A percentile compares a stretch with the other conserved stretches of the same genome.
Conservation (phyloP, 2,329 filamentous ascomycete genomes). For the Penicillium sp. region DNA sequence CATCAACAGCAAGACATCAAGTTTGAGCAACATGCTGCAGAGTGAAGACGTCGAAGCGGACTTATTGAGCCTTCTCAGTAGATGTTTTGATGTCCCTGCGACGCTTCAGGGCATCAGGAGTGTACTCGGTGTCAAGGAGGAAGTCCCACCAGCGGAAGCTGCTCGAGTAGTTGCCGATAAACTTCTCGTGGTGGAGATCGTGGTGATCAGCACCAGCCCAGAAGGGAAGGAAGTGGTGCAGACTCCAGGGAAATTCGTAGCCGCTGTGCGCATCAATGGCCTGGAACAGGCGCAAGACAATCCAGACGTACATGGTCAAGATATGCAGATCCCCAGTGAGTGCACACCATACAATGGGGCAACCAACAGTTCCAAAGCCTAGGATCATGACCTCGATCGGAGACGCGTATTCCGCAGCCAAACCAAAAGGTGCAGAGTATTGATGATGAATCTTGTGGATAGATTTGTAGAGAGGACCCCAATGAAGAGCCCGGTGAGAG, state of each 20-base stretch:
- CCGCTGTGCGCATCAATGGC: constrained; percentile 96
- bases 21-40: not conserved
- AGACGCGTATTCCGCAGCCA: constrained; percentile 95
- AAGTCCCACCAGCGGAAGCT: constrained; percentile 99
- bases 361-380: constrained; percentile 78
- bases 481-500: constrained; percentile 88
- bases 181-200: constrained; percentile 95
- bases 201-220: constrained; percentile 98
- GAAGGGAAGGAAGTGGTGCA: constrained; percentile 94
- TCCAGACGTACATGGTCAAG: constrained; percentile 97
- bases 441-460: constrained; percentile 99
- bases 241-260: constrained; percentile 96
- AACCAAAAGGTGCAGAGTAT: constrained; percentile 94
- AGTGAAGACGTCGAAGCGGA: not conserved
- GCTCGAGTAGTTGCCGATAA: constrained; percentile 96
- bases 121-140: constrained; percentile 87
- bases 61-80: constrained; percentile 29
- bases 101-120: constrained; percentile 78
- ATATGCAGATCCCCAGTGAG: constrained; percentile 87
- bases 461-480: constrained; percentile 89
- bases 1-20: not conserved
- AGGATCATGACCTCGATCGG: constrained; percentile 96
- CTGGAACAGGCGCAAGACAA: constrained; percentile 87
- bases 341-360: constrained; percentile 78
- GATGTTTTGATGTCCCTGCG: constrained; percentile 61